These are phyloP conservation scores for Triticum aestivum DNA, from an alignment of 176 grass and related monocot species.

Conservation along the genomic window IWGSC_CS_RefSeq_v2.1 NC_057811.1:164428875-164429374, in stretches of 20 bases:
- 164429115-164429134: constrained; percentile 51
- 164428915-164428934: constrained; percentile 67
- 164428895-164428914: constrained; percentile 71
- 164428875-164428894: constrained; percentile 9
- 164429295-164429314: constrained; percentile 70
- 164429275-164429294: constrained; percentile 84
- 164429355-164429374: constrained; percentile 71
- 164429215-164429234: constrained; percentile 61
- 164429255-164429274: constrained; percentile 77
- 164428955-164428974: constrained; percentile 69
- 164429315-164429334: constrained; percentile 26
- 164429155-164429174: constrained; percentile 41
- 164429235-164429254: constrained; percentile 70
- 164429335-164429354: constrained; percentile 75
- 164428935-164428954: constrained; percentile 66
- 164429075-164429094: constrained; percentile 47
- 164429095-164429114: constrained; percentile 53
- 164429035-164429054: constrained; percentile 60
- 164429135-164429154: constrained; percentile 53
- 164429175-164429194: constrained; percentile 83
- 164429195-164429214: constrained; percentile 40
- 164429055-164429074: constrained; percentile 54
- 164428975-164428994: constrained; percentile 53
- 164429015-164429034: constrained; percentile 57
- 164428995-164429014: constrained; percentile 81